Conservation (phyloP, 768 basidiomycete species). For the Daedaleopsis nitida region DNA sequence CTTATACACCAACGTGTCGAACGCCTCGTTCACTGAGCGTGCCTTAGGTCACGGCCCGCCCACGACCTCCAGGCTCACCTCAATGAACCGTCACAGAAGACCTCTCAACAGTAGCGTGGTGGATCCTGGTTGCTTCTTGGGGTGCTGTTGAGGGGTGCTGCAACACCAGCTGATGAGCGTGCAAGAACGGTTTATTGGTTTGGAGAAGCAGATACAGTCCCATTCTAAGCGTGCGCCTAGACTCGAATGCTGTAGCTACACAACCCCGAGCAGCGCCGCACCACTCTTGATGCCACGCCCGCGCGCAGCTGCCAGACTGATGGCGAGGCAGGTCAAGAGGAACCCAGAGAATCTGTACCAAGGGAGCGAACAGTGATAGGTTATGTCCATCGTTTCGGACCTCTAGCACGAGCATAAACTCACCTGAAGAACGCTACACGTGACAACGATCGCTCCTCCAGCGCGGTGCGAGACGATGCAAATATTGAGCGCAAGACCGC, state of each 20-base stretch:
- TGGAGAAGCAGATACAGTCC: not conserved
- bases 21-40: constrained; percentile 15
- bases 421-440: constrained; percentile 87
- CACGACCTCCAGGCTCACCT: not conserved
- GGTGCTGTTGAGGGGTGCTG: not conserved
- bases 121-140: not conserved
- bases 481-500: constrained; percentile 83
- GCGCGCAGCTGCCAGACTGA: constrained; percentile 73
- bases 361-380: not conserved
- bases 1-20: constrained; percentile 10
- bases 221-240: not conserved
- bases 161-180: not conserved
- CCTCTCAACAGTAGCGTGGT: not conserved
- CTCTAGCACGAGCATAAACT: not conserved
- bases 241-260: constrained; percentile 12
- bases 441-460: constrained; percentile 83
- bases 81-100: not conserved
- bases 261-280: constrained; percentile 65
- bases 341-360: constrained; percentile 76
- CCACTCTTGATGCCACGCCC: constrained; percentile 67
- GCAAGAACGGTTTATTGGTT: not conserved
- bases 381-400: not conserved
- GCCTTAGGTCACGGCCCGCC: not conserved
- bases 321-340: constrained; percentile 77
- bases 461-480: constrained; percentile 77